Evolutionary conservation across 306 rosid species (phyloP).

Genomic region (barrel medic (Medicago truncatula)): DNA sequence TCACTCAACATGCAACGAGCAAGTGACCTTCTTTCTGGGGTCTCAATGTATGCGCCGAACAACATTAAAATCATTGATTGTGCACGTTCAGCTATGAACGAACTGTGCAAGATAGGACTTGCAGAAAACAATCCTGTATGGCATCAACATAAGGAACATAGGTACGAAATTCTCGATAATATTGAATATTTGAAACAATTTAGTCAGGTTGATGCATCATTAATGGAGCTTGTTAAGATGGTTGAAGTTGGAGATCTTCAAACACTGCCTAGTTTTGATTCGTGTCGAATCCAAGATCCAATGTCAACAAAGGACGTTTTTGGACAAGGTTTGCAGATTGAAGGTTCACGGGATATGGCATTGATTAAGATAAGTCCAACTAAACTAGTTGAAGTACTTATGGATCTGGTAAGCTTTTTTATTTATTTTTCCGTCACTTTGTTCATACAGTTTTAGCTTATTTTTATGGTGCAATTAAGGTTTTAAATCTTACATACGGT

Average conservation of each 20-base stretch:
- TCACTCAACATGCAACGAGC: slow-evolving; percentile 36
- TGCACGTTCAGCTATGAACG: slow-evolving; percentile 49
- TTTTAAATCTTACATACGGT: neutral
- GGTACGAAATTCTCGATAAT: slow-evolving; percentile 42
- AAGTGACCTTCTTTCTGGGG: slow-evolving; percentile 52
- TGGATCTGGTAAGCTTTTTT: slow-evolving; percentile 58
- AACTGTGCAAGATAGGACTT: slow-evolving; percentile 40
- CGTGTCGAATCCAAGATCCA: neutral
- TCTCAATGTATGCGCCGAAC: slow-evolving; percentile 46
- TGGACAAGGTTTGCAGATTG: slow-evolving; percentile 21
- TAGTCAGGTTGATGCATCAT: slow-evolving; percentile 39
- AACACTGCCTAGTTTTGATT: slow-evolving; percentile 40
- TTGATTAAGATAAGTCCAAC: slow-evolving; percentile 40
- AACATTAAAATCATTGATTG: slow-evolving; percentile 34
- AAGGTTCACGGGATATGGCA: slow-evolving; percentile 54
- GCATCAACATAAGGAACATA: slow-evolving; percentile 27
- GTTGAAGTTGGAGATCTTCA: slow-evolving; percentile 56
- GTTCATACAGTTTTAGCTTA: neutral
- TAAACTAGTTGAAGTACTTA: slow-evolving; percentile 53
- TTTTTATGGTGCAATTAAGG: neutral
- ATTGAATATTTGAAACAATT: slow-evolving; percentile 48
- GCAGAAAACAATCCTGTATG: slow-evolving; percentile 49
- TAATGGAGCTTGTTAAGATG: slow-evolving; percentile 50
- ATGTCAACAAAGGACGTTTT: neutral
- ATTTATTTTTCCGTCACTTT: neutral